A percentile compares a stretch with the other conserved stretches of the same genome.
Evolutionary conservation across 2,329 filamentous ascomycete species (phyloP).

Genomic region (Diaporthe australafricana): DNA sequence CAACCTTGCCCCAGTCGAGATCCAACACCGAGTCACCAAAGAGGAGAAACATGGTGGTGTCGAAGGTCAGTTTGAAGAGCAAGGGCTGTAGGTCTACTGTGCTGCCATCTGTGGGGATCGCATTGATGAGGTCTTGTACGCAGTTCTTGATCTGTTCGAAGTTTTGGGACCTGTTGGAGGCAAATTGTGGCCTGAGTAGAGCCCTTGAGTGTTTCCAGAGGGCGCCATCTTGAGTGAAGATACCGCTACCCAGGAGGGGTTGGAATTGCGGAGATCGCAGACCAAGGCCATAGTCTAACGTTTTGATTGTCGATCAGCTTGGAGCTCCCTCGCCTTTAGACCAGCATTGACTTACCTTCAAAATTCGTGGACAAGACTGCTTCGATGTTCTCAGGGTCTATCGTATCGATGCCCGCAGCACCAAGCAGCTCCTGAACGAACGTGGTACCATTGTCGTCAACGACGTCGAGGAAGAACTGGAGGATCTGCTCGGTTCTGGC

Average conservation of each 20-base stretch:
- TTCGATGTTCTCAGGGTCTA: conserved; percentile 31
- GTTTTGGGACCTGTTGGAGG: conserved; percentile 7
- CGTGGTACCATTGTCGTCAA: conserved; percentile 19
- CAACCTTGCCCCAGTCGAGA: conserved; percentile 18
- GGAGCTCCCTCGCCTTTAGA: background rate
- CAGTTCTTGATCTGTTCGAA: conserved; percentile 23
- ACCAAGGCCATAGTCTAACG: conserved; percentile 13
- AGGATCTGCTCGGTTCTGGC: conserved; percentile 14
- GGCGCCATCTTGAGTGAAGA: conserved; percentile 50
- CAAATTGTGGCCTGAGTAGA: conserved; percentile 48
- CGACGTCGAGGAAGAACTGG: conserved; percentile 19
- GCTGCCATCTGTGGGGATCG: conserved; percentile 13
- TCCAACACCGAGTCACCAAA: conserved; percentile 24
- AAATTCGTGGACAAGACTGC: conserved; percentile 26
- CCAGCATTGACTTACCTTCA: background rate
- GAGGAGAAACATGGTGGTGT: conserved; percentile 27
- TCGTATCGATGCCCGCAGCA: conserved; percentile 3
- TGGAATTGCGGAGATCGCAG: conserved; percentile 14
- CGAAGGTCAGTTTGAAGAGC: conserved; percentile 30
- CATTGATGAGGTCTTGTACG: conserved; percentile 12
- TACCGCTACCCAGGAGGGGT: conserved; percentile 49
- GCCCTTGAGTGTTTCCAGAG: conserved; percentile 48
- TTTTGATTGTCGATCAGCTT: background rate
- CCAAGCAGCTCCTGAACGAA: conserved; percentile 19
- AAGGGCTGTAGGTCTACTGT: conserved; percentile 29